Base-by-base conservation (phyloP, 2,329 filamentous ascomycete genomes). In the Colletotrichum liriopes region DNA sequence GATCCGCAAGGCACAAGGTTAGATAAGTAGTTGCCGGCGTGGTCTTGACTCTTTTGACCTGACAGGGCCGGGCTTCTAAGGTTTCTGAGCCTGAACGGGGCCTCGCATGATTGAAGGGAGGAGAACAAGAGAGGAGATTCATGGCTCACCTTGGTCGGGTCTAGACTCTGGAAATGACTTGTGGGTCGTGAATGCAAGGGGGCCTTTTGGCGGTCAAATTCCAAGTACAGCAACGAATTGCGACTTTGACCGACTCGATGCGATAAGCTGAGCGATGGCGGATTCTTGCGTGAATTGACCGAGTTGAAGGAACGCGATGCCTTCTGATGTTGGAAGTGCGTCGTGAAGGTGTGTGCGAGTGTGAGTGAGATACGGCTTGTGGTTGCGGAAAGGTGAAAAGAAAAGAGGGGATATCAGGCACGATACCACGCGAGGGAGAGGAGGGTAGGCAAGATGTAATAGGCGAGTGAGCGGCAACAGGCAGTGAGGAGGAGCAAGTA, bases 101-200 rank as follows among this genome's bases (percentile, higher is more conserved):
- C 49, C 60, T 60, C 60, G 71, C 66, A 73, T 73, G 65, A 71
- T 67, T 64, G 67, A 74, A 75, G 73, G 70, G 73, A 73, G 71
- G 64, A 71, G 66, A 64, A 56, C 9, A 41, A 60, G 65, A 43
- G 67, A 75, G 66, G 65, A 75, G 72, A 75, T 59, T 68, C 64
- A 69, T 51, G 71, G 72, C 73, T 75, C 68, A 75, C 73, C 72
- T 74, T 62, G 65, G 63, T 72, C 52, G 56, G 67, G 64, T 73
- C 68, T 74, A 70, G 73, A 66, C 68, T 64, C 37, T 72, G 68
- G 65, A 72, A 75, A 75, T 75, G 72, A 74, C 61, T 65, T 62
- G 72, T 75, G 73, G 73, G 73, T 73, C 73, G 73, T 69, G 61
- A 49, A 72, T 66, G 72, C 73, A 75, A 75, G 73, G 73, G 73